Evolutionary conservation across 768 basidiomycete species (phyloP).

Genomic region (Pleurotus pulmonarius): DNA sequence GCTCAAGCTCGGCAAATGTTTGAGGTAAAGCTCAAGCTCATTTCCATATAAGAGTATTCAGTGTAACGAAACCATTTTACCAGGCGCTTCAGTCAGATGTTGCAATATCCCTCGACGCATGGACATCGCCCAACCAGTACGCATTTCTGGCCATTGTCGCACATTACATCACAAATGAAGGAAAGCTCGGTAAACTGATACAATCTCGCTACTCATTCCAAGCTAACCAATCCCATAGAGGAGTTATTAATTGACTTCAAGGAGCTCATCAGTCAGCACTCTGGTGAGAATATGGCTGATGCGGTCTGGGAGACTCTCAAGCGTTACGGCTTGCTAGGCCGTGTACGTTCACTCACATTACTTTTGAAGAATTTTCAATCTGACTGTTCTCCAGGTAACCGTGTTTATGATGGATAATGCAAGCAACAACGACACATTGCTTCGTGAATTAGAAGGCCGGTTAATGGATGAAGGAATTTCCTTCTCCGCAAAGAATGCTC

Average conservation of each 20-base stretch:
- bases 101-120: conserved; percentile 21
- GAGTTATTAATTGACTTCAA: conserved; percentile 22
- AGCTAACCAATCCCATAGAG: conserved; percentile 11
- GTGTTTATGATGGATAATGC: not conserved
- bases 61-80: no score
- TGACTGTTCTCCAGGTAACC: not conserved
- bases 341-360: not conserved
- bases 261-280: conserved; percentile 22
- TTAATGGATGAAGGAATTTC: conserved; percentile 3
- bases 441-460: not conserved
- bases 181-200: conserved; percentile 13
- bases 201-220: no score
- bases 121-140: conserved; percentile 20
- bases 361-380: not conserved
- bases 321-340: conserved; percentile 13
- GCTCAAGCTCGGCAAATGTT: no score
- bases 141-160: conserved; percentile 20
- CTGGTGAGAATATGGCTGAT: conserved; percentile 23
- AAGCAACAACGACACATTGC: not conserved
- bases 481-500: conserved; percentile 13
- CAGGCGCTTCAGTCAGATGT: conserved; percentile 8
- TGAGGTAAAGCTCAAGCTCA: no score
- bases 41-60: no score
- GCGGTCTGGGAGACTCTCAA: conserved; percentile 17
- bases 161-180: conserved; percentile 18